Conservation (phyloP, 2,329 filamentous ascomycete species). For the Microcyclospora pomicola region DNA sequence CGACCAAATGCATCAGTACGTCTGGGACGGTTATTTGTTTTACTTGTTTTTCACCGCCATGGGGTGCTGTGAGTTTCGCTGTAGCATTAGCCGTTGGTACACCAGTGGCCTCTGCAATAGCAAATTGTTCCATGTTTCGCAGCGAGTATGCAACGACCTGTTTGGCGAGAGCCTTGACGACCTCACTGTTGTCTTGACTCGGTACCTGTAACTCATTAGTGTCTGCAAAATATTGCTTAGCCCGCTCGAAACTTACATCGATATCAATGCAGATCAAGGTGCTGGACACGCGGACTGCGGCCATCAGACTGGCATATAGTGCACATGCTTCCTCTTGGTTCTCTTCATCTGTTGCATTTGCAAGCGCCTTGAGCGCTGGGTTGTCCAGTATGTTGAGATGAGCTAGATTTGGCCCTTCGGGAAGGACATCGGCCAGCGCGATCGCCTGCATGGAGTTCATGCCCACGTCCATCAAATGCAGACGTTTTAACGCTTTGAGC, state of each 20-base stretch:
- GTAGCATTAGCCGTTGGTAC: constrained; percentile 30
- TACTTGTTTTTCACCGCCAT: constrained; percentile 36
- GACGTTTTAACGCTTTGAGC: constrained; percentile 61
- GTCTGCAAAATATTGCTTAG: constrained; percentile 2
- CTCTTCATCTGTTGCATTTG: constrained; percentile 62
- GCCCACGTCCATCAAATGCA: constrained; percentile 74
- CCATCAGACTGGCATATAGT: constrained; percentile 79
- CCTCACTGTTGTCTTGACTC: constrained; percentile 64
- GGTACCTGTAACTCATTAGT: constrained; percentile 39
- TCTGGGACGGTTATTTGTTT: constrained; percentile 57
- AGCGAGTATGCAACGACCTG: constrained; percentile 92
- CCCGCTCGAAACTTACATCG: constrained; percentile 38
- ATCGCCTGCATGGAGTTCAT: constrained; percentile 82
- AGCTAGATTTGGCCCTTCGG: constrained; percentile 66
- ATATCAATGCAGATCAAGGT: constrained; percentile 84
- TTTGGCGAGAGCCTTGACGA: constrained; percentile 82
- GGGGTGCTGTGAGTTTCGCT: constrained; percentile 28
- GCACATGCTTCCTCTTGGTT: constrained; percentile 88
- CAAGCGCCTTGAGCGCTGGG: constrained; percentile 52
- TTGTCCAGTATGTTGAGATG: constrained; percentile 85
- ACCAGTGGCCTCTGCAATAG: constrained; percentile 47
- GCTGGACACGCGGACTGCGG: constrained; percentile 69
- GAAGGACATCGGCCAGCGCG: constrained; percentile 75
- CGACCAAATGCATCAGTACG: constrained; percentile 75
- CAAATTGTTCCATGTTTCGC: constrained; percentile 71